Percentiles rank a stretch among this genome's conserved stretches.
Conservation (phyloP, 352 stramenopile species). For the Phytophthora syringae region DNA sequence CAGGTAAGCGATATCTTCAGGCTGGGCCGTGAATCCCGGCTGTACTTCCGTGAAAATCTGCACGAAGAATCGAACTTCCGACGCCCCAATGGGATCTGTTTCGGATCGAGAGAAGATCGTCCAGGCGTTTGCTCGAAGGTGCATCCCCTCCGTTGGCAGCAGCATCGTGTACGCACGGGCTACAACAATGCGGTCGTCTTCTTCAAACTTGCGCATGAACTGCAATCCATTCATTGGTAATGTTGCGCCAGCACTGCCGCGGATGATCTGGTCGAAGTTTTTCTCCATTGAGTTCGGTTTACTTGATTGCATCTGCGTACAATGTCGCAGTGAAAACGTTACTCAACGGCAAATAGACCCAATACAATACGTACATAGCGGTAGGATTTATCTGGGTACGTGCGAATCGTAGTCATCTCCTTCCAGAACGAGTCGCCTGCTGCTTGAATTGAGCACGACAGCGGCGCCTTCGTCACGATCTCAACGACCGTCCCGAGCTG, state of each 20-base stretch:
- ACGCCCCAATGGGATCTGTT: not conserved
- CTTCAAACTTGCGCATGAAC: slow-evolving; percentile 39
- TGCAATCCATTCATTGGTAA: slow-evolving; percentile 36
- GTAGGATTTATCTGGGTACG: slow-evolving; percentile 36
- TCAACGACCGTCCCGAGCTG: slow-evolving; percentile 17
- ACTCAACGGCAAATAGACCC: not conserved
- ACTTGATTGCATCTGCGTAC: slow-evolving; percentile 25
- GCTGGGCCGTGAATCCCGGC: slow-evolving; percentile 4
- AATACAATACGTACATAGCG: slow-evolving; percentile 31
- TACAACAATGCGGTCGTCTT: slow-evolving; percentile 30
- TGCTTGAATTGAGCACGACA: slow-evolving; percentile 25
- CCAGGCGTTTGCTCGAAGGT: slow-evolving; percentile 21
- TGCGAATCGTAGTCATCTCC: slow-evolving; percentile 27
- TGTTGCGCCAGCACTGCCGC: slow-evolving; percentile 4
- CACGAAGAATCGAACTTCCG: slow-evolving; percentile 18
- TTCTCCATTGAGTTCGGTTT: slow-evolving; percentile 33
- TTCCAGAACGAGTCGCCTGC: slow-evolving; percentile 27
- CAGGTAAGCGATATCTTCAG: slow-evolving; percentile 26
- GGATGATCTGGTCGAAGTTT: slow-evolving; percentile 32
- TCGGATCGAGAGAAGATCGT: slow-evolving; percentile 24
- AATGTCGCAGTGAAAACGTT: not conserved
- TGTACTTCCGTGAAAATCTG: slow-evolving; percentile 33
- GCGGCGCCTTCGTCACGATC: slow-evolving; percentile 21
- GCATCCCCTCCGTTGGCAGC: slow-evolving; percentile 24
- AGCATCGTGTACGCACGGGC: slow-evolving; percentile 23